Base-by-base conservation (phyloP, 352 stramenopile genomes). In the Phytophthora colocasiae region DNA sequence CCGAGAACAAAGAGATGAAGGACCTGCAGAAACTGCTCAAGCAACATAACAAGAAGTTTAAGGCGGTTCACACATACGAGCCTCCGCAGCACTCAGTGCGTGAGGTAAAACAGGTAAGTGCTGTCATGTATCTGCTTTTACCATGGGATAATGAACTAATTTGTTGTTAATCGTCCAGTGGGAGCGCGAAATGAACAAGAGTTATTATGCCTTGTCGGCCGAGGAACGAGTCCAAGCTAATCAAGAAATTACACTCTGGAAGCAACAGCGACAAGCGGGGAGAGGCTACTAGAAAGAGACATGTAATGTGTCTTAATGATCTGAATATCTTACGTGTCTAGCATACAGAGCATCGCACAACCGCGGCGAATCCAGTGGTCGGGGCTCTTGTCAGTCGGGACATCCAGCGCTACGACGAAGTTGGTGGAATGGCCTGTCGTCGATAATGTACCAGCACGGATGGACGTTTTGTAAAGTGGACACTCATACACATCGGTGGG, bases 391-490 rank as follows among this genome's bases (percentile, higher is more conserved):
- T 91, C 77, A 1, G 87, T 97, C 2, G 91, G 89, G 11, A 98
- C 82, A 49, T 95, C 78, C 5, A 98, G 75, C 5, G 74, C 66
- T 0, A 97, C 90, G 54, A 98, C 89, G 63, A 98, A 98, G 73
- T 98, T 98, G 22, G 93, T 98, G 41, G 89, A 97, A 72, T 98
- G 93, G 11, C 93, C 93, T 0, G 93, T 98, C 1, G 93, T 98
- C 9, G 86, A 97, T 31, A 98, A 74, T 29, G 95, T 98, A 14
- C 93, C 93, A 1, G 88, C 87, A 24, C 93, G 85, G 22, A 94
- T 81, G 15, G 91, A 98, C 24, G 93, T 98, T 68, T 98, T 98
- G 81, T 98, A 98, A 1, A 98, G 76, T 9, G 94, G 94, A 47
- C 91, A 98, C 51, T 96, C 84, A 76, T 98, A 98, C 48, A 92